These are phyloP conservation scores for Asterella californica DNA, from an alignment of 225 moss, liverwort and hornwort genomes.

Conservation along the genomic window DNA sequence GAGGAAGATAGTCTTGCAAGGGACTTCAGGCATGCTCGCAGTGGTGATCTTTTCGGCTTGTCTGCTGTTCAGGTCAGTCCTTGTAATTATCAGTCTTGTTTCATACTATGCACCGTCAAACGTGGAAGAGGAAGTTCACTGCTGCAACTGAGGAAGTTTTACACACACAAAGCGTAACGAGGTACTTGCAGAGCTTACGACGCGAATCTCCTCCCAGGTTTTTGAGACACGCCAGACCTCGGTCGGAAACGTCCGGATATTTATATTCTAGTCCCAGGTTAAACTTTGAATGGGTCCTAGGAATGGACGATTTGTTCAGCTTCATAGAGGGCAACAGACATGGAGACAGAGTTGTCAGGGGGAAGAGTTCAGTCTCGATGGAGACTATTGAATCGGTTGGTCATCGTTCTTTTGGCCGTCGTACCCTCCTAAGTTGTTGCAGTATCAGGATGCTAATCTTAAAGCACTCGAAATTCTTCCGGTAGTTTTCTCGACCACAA, in stretches of 20 bases:
- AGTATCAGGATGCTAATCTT: too few species aligned
- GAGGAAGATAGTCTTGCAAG: slow-evolving; percentile 56
- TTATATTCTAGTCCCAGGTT: slow-evolving; percentile 54
- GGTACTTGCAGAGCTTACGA: slow-evolving; percentile 45
- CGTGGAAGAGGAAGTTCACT: neutral
- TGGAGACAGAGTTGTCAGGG: slow-evolving; percentile 34
- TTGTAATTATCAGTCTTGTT: too few species aligned
- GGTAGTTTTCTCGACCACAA: too few species aligned
- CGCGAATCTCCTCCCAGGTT: slow-evolving; percentile 48
- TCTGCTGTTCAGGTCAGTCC: slow-evolving; percentile 48
- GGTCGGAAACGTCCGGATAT: slow-evolving; percentile 29
- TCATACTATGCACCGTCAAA: neutral
- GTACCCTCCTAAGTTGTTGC: too few species aligned
- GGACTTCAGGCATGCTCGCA: slow-evolving; percentile 22
- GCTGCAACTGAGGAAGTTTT: neutral
- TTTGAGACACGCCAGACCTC: slow-evolving; percentile 38
- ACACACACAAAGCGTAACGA: slow-evolving; percentile 26
- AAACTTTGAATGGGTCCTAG: slow-evolving; percentile 31
- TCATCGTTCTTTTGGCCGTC: neutral
- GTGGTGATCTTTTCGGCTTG: slow-evolving; percentile 11
- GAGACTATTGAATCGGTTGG: slow-evolving; percentile 65
- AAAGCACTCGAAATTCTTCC: too few species aligned
- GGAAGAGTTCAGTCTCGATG: slow-evolving; percentile 52
- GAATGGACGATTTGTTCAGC: slow-evolving; percentile 33
- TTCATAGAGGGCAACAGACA: slow-evolving; percentile 36